These are phyloP conservation scores for Umbilicus rupestris DNA, from an alignment of 164 flowering plant species.

Conservation along the genomic window DNA sequence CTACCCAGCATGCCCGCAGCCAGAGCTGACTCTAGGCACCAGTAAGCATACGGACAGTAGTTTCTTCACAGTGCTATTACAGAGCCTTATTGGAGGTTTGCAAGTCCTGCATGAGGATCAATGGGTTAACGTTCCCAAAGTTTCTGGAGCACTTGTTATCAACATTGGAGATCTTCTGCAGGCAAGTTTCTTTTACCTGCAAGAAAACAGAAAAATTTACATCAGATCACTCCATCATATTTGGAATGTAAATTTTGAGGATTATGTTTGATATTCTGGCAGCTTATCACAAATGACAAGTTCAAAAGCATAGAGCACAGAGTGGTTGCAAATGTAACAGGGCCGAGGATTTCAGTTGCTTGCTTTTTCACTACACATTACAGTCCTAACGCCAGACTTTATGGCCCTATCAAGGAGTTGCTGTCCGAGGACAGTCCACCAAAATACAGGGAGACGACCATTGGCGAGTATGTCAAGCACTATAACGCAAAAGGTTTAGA, in stretches of 20 bases:
- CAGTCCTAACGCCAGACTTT: not conserved
- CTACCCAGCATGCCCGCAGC: conserved; percentile 21
- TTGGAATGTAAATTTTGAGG: too few species aligned
- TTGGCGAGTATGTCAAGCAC: conserved; percentile 3
- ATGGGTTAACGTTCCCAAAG: conserved; percentile 17
- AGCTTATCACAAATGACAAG: conserved; percentile 14
- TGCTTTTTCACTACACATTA: conserved; percentile 8
- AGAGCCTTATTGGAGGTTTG: conserved; percentile 20
- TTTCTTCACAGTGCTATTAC: conserved; percentile 17
- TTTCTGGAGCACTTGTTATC: conserved; percentile 14
- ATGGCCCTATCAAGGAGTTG: too few species aligned
- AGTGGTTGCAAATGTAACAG: conserved; percentile 6
- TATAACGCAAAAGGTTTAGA: conserved; percentile 3
- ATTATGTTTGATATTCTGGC: not conserved
- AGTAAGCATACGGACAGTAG: conserved; percentile 17
- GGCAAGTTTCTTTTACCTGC: not conserved
- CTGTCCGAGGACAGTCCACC: conserved; percentile 5
- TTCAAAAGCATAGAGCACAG: conserved; percentile 13
- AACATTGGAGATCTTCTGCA: conserved; percentile 9
- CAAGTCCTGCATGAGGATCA: conserved; percentile 18
- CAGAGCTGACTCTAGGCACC: conserved; percentile 17
- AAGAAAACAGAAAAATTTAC: not conserved
- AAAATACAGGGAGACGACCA: conserved; percentile 11
- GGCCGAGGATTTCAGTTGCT: conserved; percentile 11
- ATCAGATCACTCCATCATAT: not conserved